These are phyloP conservation scores for Lipomyces mesembrius DNA, from an alignment of 805 yeast species.

Conservation along the genomic window DNA sequence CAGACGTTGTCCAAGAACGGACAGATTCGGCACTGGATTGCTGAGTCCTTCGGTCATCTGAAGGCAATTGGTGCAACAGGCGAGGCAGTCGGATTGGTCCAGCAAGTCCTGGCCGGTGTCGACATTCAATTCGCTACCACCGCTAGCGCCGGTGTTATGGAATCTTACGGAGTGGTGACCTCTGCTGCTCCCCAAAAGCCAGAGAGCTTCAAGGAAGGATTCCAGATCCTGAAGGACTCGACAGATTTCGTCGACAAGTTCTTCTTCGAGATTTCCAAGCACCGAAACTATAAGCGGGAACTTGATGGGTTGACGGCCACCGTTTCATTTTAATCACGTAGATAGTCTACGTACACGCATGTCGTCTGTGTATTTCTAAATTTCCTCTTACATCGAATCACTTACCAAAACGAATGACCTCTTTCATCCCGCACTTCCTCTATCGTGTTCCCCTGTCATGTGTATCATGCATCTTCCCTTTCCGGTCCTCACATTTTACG, in stretches of 20 bases:
- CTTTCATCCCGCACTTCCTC: too few relatives aligned
- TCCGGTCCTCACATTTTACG: too few relatives aligned
- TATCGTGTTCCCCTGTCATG: too few relatives aligned
- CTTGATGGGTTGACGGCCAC: constrained; percentile 11
- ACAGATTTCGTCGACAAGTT: constrained; percentile 2
- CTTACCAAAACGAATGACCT: too few relatives aligned
- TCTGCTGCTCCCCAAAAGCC: background rate
- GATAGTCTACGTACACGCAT: too few relatives aligned
- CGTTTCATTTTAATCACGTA: constrained; percentile 1
- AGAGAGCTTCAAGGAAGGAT: constrained; percentile 5
- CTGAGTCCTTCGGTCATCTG: constrained; percentile 16
- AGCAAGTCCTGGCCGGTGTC: constrained; percentile 7
- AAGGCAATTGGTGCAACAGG: constrained; percentile 20
- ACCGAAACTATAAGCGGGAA: constrained; percentile 13
- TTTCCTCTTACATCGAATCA: too few relatives aligned
- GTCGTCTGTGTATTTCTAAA: background rate
- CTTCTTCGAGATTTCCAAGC: constrained; percentile 10
- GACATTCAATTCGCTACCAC: background rate
- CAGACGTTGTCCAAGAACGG: constrained; percentile 9
- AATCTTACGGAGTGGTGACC: constrained; percentile 18
- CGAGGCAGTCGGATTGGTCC: constrained; percentile 7
- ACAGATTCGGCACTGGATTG: constrained; percentile 11
- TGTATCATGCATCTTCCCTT: too few relatives aligned
- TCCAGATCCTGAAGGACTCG: constrained; percentile 9
- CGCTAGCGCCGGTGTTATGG: background rate